Percentiles rank a stretch among this genome's conserved stretches.
Evolutionary conservation across 2,329 filamentous ascomycete genomes (phyloP).

Genomic region (Myriosclerotinia scirpicola): DNA sequence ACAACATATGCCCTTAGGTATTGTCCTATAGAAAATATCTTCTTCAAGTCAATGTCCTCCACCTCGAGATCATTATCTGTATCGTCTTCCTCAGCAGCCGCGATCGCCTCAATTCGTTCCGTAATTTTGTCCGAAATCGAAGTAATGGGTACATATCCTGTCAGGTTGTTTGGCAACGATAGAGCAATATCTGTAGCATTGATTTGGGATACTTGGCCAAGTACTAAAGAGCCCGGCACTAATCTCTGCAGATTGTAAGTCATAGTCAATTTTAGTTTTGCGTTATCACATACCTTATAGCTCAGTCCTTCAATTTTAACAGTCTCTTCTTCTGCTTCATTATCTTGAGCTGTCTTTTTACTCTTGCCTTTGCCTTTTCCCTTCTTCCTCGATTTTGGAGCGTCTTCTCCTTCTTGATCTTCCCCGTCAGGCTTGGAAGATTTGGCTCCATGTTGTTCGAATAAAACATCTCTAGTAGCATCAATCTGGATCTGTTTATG

Average conservation of each 20-base stretch:
- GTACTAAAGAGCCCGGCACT: slow-evolving; percentile 79
- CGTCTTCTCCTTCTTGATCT: slow-evolving; percentile 37
- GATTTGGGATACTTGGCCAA: slow-evolving; percentile 83
- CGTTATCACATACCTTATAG: slow-evolving; percentile 66
- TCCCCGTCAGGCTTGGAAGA: slow-evolving; percentile 44
- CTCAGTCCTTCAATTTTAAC: slow-evolving; percentile 83
- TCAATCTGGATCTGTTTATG: slow-evolving; percentile 95
- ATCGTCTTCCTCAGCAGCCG: slow-evolving; percentile 59
- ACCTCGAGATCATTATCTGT: slow-evolving; percentile 54
- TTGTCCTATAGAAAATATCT: slow-evolving; percentile 79
- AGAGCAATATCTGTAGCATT: slow-evolving; percentile 76
- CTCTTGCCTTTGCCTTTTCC: slow-evolving; percentile 60
- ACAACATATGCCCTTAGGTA: slow-evolving; percentile 83
- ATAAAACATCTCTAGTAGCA: slow-evolving; percentile 86
- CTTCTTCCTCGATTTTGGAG: slow-evolving; percentile 32
- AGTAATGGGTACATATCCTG: slow-evolving; percentile 87
- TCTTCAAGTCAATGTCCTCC: slow-evolving; percentile 67
- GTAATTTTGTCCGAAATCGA: slow-evolving; percentile 82
- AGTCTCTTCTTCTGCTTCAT: slow-evolving; percentile 49
- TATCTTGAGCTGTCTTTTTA: slow-evolving; percentile 52
- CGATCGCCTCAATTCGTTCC: slow-evolving; percentile 68
- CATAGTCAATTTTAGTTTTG: neutral
- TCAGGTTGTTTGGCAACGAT: slow-evolving; percentile 88
- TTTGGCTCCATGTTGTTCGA: slow-evolving; percentile 71
- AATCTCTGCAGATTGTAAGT: slow-evolving; percentile 62